Conservation (phyloP, 2,329 filamentous ascomycete species). For the Aspergillus aculeatinus region DNA sequence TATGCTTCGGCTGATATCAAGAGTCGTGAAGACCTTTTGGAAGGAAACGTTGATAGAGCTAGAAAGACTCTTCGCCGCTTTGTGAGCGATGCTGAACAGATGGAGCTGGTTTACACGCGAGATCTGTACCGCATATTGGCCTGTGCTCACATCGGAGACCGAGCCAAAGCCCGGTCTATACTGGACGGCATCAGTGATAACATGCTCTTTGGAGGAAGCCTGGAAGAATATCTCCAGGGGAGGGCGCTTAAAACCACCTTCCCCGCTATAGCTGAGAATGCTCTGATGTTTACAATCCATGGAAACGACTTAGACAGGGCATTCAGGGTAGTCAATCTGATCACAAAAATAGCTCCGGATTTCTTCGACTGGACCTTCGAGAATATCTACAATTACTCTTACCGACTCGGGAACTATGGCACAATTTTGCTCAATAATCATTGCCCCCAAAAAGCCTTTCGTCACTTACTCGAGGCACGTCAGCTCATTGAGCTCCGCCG, state of each 20-base stretch:
- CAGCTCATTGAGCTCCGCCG: slow-evolving; percentile 18
- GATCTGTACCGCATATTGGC: slow-evolving; percentile 11
- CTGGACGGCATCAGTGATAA: slow-evolving; percentile 13
- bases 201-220: not conserved
- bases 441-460: slow-evolving; percentile 16
- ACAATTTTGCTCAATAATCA: slow-evolving; percentile 16
- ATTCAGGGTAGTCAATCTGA: not conserved
- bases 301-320: slow-evolving; percentile 17
- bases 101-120: not conserved
- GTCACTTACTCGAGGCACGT: slow-evolving; percentile 19
- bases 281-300: slow-evolving; percentile 16
- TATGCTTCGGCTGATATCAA: slow-evolving; percentile 4
- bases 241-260: slow-evolving; percentile 13
- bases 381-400: slow-evolving; percentile 13
- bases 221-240: slow-evolving; percentile 1
- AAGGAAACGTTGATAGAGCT: not conserved
- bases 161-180: slow-evolving; percentile 14
- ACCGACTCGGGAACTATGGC: slow-evolving; percentile 15
- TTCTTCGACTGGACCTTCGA: slow-evolving; percentile 17
- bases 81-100: slow-evolving; percentile 8
- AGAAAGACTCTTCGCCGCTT: slow-evolving; percentile 13
- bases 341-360: not conserved
- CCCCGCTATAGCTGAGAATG: slow-evolving; percentile 15
- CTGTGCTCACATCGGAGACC: slow-evolving; percentile 19
- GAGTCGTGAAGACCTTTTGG: slow-evolving; percentile 9